These are phyloP conservation scores for Apophysomyces ossiformis DNA, from an alignment of 371 early-diverging fungal species.

Conservation along the genomic window DNA sequence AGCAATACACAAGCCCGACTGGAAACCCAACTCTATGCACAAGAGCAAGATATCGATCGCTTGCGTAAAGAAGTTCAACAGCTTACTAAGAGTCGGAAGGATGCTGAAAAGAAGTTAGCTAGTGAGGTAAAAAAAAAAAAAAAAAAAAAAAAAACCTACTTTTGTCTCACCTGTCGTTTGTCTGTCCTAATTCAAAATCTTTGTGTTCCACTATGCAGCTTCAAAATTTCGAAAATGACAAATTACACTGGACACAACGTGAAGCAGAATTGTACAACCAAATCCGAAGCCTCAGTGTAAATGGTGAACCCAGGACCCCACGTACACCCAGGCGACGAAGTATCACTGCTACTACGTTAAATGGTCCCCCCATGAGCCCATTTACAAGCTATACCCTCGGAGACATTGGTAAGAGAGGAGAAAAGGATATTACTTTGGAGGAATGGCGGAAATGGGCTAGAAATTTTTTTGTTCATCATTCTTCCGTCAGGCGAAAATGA, in stretches of 20 bases:
- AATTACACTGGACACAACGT: slow-evolving; percentile 47
- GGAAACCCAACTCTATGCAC: slow-evolving; percentile 53
- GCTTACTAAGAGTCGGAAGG: slow-evolving; percentile 42
- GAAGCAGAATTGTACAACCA: slow-evolving; percentile 56
- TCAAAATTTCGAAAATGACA: slow-evolving; percentile 51
- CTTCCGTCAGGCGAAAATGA: slow-evolving; percentile 18
- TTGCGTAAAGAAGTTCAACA: slow-evolving; percentile 46
- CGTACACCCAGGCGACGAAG: slow-evolving; percentile 51
- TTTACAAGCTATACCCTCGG: slow-evolving; percentile 35
- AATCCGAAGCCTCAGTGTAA: slow-evolving; percentile 38
- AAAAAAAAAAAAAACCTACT: not conserved
- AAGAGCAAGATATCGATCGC: slow-evolving; percentile 43
- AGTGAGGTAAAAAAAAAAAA: slow-evolving; percentile 32
- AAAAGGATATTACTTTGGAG: too few species aligned
- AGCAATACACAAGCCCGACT: slow-evolving; percentile 49
- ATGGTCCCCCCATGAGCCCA: slow-evolving; percentile 32
- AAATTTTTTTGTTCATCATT: not conserved
- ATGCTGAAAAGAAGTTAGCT: slow-evolving; percentile 45
- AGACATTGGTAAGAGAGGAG: slow-evolving; percentile 36
- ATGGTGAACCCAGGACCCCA: slow-evolving; percentile 47
- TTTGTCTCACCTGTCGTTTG: not conserved
- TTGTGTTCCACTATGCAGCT: slow-evolving; percentile 27
- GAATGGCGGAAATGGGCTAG: too few species aligned
- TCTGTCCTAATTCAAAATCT: not conserved
- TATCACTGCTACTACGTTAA: slow-evolving; percentile 34